A percentile compares a stretch with the other conserved stretches of the same genome.
Evolutionary conservation across 176 grass and related monocot genomes (phyloP).

Genomic region (Aechmea fasciata): DNA sequence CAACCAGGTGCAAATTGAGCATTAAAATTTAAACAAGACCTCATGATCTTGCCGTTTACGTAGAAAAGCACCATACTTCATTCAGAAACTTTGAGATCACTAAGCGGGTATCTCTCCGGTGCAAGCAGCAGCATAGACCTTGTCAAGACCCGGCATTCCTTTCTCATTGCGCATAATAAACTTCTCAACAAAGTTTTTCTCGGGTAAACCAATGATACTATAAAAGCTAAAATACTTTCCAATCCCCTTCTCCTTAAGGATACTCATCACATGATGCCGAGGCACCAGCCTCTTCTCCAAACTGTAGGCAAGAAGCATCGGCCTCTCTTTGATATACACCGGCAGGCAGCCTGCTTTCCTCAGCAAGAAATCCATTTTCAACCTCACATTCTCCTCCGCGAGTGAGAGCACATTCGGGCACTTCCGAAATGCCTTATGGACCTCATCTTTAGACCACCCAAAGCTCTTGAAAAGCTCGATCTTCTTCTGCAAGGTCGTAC

Average conservation of each 20-base stretch:
- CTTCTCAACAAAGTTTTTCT: background rate
- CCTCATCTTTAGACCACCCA: background rate
- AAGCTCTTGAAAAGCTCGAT: constrained; percentile 1
- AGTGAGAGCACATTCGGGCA: background rate
- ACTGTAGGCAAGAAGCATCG: background rate
- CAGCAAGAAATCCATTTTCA: background rate
- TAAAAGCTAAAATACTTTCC: background rate
- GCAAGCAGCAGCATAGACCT: background rate
- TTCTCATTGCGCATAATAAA: background rate
- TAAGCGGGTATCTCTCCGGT: background rate
- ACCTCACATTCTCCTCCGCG: constrained; percentile 1
- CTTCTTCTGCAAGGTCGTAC: background rate
- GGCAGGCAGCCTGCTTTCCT: background rate
- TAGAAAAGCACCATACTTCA: background rate
- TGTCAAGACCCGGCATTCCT: background rate
- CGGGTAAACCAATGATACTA: background rate
- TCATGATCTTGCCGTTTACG: background rate
- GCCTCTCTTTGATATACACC: background rate
- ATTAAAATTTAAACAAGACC: background rate
- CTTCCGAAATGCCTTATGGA: background rate
- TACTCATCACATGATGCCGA: background rate
- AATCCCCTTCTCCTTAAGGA: background rate
- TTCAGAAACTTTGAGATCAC: background rate
- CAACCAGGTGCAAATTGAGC: background rate
- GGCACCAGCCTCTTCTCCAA: background rate